Base-by-base conservation (phyloP, 371 early-diverging fungal genomes). In the Fennellomyces sp. region DNA sequence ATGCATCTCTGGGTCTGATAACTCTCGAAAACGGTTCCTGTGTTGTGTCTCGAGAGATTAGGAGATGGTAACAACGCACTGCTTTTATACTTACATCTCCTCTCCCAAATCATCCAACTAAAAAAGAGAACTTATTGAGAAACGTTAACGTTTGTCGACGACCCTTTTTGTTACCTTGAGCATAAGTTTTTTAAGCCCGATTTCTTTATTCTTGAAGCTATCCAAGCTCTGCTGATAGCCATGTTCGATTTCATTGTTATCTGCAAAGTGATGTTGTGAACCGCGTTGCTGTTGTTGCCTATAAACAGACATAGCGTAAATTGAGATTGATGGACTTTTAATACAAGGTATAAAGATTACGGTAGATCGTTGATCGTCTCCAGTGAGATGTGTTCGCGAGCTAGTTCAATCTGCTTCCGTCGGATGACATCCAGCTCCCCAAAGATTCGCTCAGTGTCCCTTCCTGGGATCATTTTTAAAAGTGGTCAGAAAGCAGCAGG, bases 351-450 rank as follows among this genome's bases (percentile, higher is more conserved):
- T n/a, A 13, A 28, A n/a, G 28, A 61, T 27, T 65, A 72, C 73
- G 61, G 58, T 21, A 53, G 48, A 39, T 72, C 73, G 17, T 47
- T 54, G 5, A 72, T 42, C n/a, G 38, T 56, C 31, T 72, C 73
- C 13, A 72, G 42, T 17, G 73, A 58, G 52, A 72, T 72, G 15
- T 72, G 73, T 26, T 72, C 73, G 10, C 58, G 41, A 21, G 73
- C 69, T 13, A 72, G 31, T 11, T 68, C 64, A 15, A 70, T 65
- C 28, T 65, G 68, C 49, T 71, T 68, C 10, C 65, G 58, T 53
- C 69, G 65, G 39, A 69, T 68, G 47, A 57, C 64, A 27, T 78
- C 70, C 2, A 75, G 52, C 17, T 69, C 68, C 17, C 67, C 65
- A 36, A 73, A 63, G 23, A 73, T 64, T 30, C 56, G 50, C 39